These are phyloP conservation scores for Candida orba DNA, from an alignment of 805 yeast species.

Conservation along the genomic window DNA sequence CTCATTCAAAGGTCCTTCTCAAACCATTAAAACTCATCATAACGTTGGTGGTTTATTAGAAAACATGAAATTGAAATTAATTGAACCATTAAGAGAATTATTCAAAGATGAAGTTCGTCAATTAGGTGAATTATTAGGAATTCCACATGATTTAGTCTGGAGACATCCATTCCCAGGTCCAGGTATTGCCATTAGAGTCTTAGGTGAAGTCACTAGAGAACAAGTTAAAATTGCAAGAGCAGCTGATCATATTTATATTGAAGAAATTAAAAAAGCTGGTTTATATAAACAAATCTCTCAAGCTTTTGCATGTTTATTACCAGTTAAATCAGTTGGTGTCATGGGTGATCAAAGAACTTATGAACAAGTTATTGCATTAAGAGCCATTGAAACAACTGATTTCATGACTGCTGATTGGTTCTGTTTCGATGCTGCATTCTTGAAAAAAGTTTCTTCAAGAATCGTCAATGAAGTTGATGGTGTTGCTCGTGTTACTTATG, in stretches of 20 bases:
- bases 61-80: constrained; percentile 95
- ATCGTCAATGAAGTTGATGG: constrained; percentile 98
- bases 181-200: constrained; percentile 96
- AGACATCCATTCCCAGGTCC: constrained; percentile 99
- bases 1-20: constrained; percentile 99
- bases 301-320: constrained; percentile 95
- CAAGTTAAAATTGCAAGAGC: constrained; percentile 96
- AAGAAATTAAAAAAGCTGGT: constrained; percentile 91
- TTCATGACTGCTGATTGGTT: constrained; percentile 99
- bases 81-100: constrained; percentile 97
- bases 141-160: constrained; percentile 96
- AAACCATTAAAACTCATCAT: constrained; percentile 98
- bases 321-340: constrained; percentile 98
- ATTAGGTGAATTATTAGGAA: constrained; percentile 89
- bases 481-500: constrained; percentile 98
- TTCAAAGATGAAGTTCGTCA: constrained; percentile 99
- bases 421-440: constrained; percentile 84
- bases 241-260: constrained; percentile 93
- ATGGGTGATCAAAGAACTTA: constrained; percentile 99
- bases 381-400: constrained; percentile 96
- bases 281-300: constrained; percentile 89
- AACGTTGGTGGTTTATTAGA: constrained; percentile 97
- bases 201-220: constrained; percentile 90
- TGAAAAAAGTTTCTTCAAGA: constrained; percentile 89
- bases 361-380: constrained; percentile 97